Evolutionary conservation across 1,284 basidiomycete species (phyloP).

Genomic region (Rhodotorula sp.): DNA sequence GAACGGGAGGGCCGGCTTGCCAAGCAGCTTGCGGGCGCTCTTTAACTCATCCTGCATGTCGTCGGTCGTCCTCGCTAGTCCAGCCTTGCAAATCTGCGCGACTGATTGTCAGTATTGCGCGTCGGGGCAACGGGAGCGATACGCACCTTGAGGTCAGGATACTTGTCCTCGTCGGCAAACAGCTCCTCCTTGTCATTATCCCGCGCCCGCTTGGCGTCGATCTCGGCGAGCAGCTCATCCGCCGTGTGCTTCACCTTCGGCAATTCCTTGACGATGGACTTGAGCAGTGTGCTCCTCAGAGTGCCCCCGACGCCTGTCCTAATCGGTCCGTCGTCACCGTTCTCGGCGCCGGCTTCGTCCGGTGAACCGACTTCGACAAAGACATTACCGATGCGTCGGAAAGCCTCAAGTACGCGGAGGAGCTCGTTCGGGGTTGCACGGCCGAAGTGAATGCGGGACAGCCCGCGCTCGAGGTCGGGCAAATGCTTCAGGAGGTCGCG

Average conservation of each 20-base stretch:
- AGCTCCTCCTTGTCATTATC: constrained; percentile 69
- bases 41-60: constrained; percentile 76
- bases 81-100: constrained; percentile 49
- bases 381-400: constrained; percentile 67
- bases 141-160: constrained; percentile 26
- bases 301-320: constrained; percentile 46
- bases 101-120: background rate
- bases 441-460: constrained; percentile 85
- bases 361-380: constrained; percentile 58
- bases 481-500: constrained; percentile 69
- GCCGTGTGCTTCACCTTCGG: constrained; percentile 64
- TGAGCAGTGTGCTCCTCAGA: constrained; percentile 67
- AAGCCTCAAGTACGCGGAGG: constrained; percentile 69
- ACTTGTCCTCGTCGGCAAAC: constrained; percentile 52
- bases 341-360: constrained; percentile 44
- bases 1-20: constrained; percentile 74
- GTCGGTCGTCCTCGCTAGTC: constrained; percentile 63
- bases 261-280: constrained; percentile 67
- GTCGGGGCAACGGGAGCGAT: too few species aligned
- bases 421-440: constrained; percentile 79
- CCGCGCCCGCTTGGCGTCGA: constrained; percentile 66
- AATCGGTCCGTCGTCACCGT: background rate
- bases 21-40: constrained; percentile 67
- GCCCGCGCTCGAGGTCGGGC: constrained; percentile 84
- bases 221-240: constrained; percentile 53